Conservation (phyloP, 129 eudicot species). For the Helianthus tuberosus region DNA sequence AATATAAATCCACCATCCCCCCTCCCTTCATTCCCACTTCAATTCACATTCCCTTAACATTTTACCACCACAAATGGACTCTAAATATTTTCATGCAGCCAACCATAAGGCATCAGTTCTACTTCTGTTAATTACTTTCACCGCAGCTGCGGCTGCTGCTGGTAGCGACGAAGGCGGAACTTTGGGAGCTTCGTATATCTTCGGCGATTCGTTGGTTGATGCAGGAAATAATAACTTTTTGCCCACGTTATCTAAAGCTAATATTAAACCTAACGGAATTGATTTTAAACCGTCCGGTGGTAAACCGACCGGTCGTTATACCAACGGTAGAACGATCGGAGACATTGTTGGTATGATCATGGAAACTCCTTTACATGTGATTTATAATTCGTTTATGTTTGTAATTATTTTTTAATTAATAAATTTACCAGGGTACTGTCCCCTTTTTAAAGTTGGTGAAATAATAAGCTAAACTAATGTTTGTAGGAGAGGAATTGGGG, state of each 20-base stretch:
- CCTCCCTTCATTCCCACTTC: constrained; percentile 15
- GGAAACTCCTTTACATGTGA: neutral
- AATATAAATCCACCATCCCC: constrained; percentile 21
- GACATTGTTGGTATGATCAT: constrained; percentile 76
- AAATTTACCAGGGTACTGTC: no score
- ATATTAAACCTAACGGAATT: constrained; percentile 81
- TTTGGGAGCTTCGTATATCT: constrained; percentile 90
- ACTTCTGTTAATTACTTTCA: constrained; percentile 24
- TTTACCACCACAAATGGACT: constrained; percentile 28
- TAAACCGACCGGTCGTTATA: constrained; percentile 84
- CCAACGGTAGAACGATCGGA: constrained; percentile 94
- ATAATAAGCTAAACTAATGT: neutral
- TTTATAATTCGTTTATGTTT: neutral
- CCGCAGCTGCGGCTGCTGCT: constrained; percentile 1
- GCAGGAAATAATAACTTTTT: constrained; percentile 93
- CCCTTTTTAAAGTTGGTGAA: no score
- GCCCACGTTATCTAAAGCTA: constrained; percentile 78
- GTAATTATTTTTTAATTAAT: no score
- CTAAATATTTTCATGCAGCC: constrained; percentile 1
- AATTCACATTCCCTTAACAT: neutral
- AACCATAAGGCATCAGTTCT: constrained; percentile 17
- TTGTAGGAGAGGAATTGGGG: constrained; percentile 82
- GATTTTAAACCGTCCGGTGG: constrained; percentile 85
- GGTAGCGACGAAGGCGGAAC: constrained; percentile 36
- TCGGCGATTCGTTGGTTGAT: constrained; percentile 96